Conservation (phyloP, 495 filamentous ascomycete species). For the Chaetomidium leptoderma region DNA sequence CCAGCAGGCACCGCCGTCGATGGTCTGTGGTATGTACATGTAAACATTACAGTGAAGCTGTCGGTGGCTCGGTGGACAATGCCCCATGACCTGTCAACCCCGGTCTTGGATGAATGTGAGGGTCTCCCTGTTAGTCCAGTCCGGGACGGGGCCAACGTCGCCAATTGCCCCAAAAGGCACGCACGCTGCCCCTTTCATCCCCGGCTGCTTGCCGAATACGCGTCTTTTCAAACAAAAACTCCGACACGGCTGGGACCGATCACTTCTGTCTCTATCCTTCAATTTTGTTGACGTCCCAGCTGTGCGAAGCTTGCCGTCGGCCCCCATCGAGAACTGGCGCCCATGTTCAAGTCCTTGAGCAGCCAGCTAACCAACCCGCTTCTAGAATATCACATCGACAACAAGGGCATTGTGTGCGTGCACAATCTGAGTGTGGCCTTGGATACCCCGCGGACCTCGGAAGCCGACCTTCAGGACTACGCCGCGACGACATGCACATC, state of each 20-base stretch:
- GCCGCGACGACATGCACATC: background rate
- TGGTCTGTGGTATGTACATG: background rate
- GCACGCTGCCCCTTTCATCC: conserved; percentile 13
- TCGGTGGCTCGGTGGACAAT: background rate
- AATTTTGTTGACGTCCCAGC: background rate
- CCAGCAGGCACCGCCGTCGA: background rate
- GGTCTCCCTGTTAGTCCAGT: conserved; percentile 15
- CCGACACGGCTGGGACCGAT: background rate
- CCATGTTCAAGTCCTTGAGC: background rate
- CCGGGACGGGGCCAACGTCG: conserved; percentile 8
- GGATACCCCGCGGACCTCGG: background rate
- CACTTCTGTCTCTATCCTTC: background rate
- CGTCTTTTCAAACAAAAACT: conserved; percentile 9
- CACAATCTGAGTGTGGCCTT: background rate
- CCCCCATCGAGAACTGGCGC: background rate
- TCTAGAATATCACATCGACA: background rate
- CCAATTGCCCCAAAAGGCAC: conserved; percentile 5
- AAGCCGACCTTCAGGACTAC: background rate
- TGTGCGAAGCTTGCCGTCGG: background rate
- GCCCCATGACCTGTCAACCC: conserved; percentile 19
- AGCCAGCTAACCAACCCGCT: background rate
- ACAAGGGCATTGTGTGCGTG: background rate
- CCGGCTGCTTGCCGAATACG: conserved; percentile 14
- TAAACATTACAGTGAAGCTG: background rate
- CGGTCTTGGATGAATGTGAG: conserved; percentile 18